Evolutionary conservation across 345 rosid species (phyloP).

Genomic region (Jatropha curcas): DNA sequence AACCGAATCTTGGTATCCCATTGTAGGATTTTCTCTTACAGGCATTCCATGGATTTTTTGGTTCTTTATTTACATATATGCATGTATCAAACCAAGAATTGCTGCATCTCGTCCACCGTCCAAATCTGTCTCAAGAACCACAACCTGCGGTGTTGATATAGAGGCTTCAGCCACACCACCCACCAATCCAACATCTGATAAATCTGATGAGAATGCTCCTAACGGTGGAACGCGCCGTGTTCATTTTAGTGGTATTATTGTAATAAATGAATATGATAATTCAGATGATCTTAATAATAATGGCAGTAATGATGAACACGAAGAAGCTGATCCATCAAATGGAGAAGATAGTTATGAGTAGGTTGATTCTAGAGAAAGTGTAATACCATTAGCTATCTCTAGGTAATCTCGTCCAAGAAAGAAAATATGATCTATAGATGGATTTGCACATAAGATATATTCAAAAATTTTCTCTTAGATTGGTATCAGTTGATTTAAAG

Average conservation of each 20-base stretch:
- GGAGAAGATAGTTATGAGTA: not conserved
- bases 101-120: no score
- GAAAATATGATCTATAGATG: not conserved
- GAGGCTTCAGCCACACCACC: constrained; percentile 3
- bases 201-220: constrained; percentile 6
- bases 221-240: constrained; percentile 42
- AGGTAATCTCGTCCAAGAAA: constrained; percentile 12
- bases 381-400: constrained; percentile 24
- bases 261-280: constrained; percentile 35
- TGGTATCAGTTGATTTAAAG: no score
- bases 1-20: constrained; percentile 39
- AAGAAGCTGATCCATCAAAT: not conserved
- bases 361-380: constrained; percentile 23
- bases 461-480: not conserved
- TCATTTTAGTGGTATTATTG: constrained; percentile 49
- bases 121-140: constrained; percentile 1
- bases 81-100: constrained; percentile 47
- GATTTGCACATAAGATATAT: not conserved
- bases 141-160: not conserved
- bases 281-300: constrained; percentile 24
- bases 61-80: constrained; percentile 54
- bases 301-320: not conserved
- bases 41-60: constrained; percentile 75
- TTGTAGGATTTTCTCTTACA: constrained; percentile 50
- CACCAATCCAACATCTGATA: not conserved